phyloP scores from a whole-genome alignment of 2,329 filamentous ascomycete genomes.

The Epichloe uncinata region DNA sequence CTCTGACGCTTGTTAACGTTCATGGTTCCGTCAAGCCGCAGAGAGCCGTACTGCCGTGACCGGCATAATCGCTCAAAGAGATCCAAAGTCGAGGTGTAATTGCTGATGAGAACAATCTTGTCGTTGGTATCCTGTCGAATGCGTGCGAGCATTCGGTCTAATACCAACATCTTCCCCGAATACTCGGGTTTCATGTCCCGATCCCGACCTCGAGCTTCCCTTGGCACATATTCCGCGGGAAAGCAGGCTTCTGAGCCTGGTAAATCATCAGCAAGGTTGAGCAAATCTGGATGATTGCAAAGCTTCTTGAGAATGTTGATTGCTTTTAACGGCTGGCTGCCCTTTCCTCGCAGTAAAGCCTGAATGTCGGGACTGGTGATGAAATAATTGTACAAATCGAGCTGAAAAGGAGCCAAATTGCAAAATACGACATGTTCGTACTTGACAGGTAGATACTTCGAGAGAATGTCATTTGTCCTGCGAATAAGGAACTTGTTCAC shows the following conservation, averaged over 20 bases:
- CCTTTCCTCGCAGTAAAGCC: constrained; percentile 80
- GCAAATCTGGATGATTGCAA: constrained; percentile 91
- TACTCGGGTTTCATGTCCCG: constrained; percentile 92
- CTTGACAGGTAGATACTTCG: constrained; percentile 94
- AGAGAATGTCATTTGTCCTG: constrained; percentile 92
- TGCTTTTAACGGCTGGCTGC: constrained; percentile 89
- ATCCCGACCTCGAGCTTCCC: constrained; percentile 76
- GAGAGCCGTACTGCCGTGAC: constrained; percentile 65
- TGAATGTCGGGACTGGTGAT: constrained; percentile 93
- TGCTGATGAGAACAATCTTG: constrained; percentile 98
- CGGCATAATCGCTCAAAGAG: constrained; percentile 88
- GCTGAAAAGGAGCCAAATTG: constrained; percentile 83
- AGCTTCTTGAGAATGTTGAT: constrained; percentile 96
- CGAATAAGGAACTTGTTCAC: constrained; percentile 99
- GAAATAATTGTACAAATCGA: constrained; percentile 92
- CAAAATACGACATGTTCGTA: constrained; percentile 99
- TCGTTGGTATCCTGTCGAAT: constrained; percentile 95
- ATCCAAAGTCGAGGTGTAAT: constrained; percentile 93
- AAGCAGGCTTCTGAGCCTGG: constrained; percentile 73
- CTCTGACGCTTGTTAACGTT: constrained; percentile 95
- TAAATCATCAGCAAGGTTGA: constrained; percentile 70
- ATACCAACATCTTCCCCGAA: constrained; percentile 93
- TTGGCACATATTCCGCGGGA: constrained; percentile 79
- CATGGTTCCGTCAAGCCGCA: constrained; percentile 94
- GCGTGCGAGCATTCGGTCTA: constrained; percentile 94